Conservation (phyloP, 306 rosid genomes). For the Vigna mungo region DNA sequence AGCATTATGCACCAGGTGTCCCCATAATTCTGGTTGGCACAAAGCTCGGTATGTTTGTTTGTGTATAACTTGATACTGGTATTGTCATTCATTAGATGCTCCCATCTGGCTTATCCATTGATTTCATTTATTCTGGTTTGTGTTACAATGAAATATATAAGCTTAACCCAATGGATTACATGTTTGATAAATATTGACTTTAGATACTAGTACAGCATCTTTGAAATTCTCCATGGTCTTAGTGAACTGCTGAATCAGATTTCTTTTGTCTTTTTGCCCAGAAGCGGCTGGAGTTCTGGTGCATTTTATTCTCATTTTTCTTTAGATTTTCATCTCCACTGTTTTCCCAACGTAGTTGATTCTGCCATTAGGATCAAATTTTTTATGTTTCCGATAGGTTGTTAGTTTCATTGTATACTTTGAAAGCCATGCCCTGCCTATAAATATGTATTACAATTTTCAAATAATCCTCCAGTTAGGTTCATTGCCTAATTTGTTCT, state of each 20-base stretch:
- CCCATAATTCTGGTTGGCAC: slow-evolving; percentile 98
- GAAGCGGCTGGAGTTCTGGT: slow-evolving; percentile 8
- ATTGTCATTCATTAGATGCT: slow-evolving; percentile 4
- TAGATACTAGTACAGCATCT: slow-evolving; percentile 5
- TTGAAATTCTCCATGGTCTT: slow-evolving; percentile 13
- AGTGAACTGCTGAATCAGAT: slow-evolving; percentile 12
- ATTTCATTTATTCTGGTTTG: background rate
- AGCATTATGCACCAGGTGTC: slow-evolving; percentile 99
- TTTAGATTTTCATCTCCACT: slow-evolving; percentile 7
- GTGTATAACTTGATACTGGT: slow-evolving; percentile 37
- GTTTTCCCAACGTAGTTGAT: slow-evolving; percentile 14
- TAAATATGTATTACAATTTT: slow-evolving; percentile 13
- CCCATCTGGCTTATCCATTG: background rate
- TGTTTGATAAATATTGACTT: slow-evolving; percentile 25
- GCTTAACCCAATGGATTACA: slow-evolving; percentile 18
- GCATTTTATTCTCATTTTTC: slow-evolving; percentile 19
- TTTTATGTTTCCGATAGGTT: slow-evolving; percentile 27
- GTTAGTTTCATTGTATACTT: slow-evolving; percentile 26
- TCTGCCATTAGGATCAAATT: slow-evolving; percentile 1
- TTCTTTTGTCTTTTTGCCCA: background rate
- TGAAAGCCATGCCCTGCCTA: slow-evolving; percentile 23
- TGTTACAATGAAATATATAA: slow-evolving; percentile 28
- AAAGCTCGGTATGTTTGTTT: slow-evolving; percentile 76
- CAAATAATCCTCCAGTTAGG: slow-evolving; percentile 22
- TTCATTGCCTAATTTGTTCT: slow-evolving; percentile 12